A percentile compares a stretch with the other conserved stretches of the same genome.
Conservation (phyloP, 1,284 basidiomycete species). For the Leccinum glutinopallens region DNA sequence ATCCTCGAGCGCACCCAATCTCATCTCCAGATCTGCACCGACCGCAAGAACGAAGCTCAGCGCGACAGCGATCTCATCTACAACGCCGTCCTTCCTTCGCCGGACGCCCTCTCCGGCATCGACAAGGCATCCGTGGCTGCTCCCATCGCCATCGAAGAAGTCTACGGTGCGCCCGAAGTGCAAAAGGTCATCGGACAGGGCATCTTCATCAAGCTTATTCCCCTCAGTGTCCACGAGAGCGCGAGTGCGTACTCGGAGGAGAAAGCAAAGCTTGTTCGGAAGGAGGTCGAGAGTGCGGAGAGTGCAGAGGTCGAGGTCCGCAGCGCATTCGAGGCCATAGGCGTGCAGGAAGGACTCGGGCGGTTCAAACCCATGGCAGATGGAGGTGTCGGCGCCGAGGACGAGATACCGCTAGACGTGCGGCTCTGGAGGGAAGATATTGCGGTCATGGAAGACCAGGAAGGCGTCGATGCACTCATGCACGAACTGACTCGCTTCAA, state of each 20-base stretch:
- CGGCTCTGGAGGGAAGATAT: constrained; percentile 81
- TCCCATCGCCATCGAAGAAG: constrained; percentile 90
- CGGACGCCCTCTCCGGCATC: constrained; percentile 78
- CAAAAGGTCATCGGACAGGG: constrained; percentile 95
- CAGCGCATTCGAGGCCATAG: constrained; percentile 82
- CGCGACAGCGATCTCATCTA: constrained; percentile 98
- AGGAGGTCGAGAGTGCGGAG: constrained; percentile 88
- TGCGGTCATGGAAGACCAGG: constrained; percentile 61
- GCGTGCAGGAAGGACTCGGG: constrained; percentile 76
- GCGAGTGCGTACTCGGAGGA: constrained; percentile 98
- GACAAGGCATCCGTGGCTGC: constrained; percentile 82
- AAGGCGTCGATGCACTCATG: constrained; percentile 66
- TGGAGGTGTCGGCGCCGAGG: constrained; percentile 65
- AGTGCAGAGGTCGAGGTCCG: constrained; percentile 81
- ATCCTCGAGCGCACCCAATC: constrained; percentile 84
- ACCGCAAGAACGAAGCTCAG: constrained; percentile 75
- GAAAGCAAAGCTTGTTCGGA: constrained; percentile 94
- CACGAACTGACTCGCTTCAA: constrained; percentile 66
- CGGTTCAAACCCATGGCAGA: constrained; percentile 80
- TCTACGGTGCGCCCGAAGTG: constrained; percentile 89
- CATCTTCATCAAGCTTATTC: constrained; percentile 87
- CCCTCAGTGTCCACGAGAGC: constrained; percentile 93
- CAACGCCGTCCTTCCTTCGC: constrained; percentile 87
- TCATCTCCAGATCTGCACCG: constrained; percentile 77
- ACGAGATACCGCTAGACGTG: constrained; percentile 76